Evolutionary conservation across 352 stramenopile species (phyloP), one percentile per base, ranked within the genome.

Genomic region (Pythium aquatile): DNA sequence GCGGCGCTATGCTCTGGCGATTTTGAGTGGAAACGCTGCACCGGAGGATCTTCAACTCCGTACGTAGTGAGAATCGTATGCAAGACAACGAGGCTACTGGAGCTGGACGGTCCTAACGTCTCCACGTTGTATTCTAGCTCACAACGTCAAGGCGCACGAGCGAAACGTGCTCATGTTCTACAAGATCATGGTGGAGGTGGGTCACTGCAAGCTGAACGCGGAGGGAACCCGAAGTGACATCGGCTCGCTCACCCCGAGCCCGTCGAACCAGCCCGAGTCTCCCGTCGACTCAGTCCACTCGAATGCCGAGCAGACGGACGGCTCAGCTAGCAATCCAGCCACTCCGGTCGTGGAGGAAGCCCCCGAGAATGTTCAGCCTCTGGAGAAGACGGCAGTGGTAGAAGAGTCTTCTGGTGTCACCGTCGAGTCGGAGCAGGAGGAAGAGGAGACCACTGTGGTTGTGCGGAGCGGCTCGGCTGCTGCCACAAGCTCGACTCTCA

Each of bases 271-370:
- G 1, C n/a, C 33, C 16, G 58, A 52, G 2, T 53, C 53, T 13
- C 61, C 20, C 10, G 33, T 39, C 20, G 53, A 48, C 5, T 55
- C 56, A 1, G 29, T 52, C 40, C 55, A 49, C 5, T 69, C 63
- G 0, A 56, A 48, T 11, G 54, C 48, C n/a, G 65, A 59, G n/a
- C 60, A 66, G 5, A 68, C 61, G 0, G 66, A 73, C 16, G 55
- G 47, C 6, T 73, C 60, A 3, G 37, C 44, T 5, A 66, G 58
- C 20, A 55, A 71, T 28, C 48, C 61, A 16, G 28, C 49, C 13
- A 73, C 60, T 5, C 60, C 66, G 1, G 20, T 58, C 33, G 52
- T 61, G 33, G 39, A 65, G 2, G 58, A 62, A 10, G 42, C 17
- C 6, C 33, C 58, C 35, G 66, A 58, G 13, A 42, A 26, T 24